A percentile compares a stretch with the other conserved stretches of the same genome.
Conservation (phyloP, 345 rosid species). For the Gossypium anomalum region DNA sequence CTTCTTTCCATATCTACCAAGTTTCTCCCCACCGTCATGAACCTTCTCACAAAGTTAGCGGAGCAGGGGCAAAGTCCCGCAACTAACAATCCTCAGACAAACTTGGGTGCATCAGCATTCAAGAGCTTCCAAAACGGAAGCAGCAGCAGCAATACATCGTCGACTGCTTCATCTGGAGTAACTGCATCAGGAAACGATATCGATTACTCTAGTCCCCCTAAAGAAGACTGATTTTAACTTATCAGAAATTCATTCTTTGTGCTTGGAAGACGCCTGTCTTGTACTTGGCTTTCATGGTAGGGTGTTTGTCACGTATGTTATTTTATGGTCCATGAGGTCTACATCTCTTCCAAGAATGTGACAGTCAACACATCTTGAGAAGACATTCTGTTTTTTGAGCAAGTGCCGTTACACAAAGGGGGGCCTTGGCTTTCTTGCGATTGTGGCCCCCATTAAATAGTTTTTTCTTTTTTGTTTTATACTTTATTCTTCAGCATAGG, state of each 20-base stretch:
- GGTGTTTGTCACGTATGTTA: background rate
- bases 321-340: constrained; percentile 12
- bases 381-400: constrained; percentile 47
- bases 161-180: constrained; percentile 43
- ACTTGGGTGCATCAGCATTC: constrained; percentile 26
- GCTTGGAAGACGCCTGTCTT: constrained; percentile 14
- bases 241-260: background rate
- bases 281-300: constrained; percentile 12
- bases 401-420: constrained; percentile 28
- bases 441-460: constrained; percentile 31
- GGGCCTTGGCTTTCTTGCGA: constrained; percentile 8
- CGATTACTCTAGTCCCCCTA: constrained; percentile 41
- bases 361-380: constrained; percentile 22
- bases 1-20: constrained; percentile 70
- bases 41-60: constrained; percentile 75
- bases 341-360: constrained; percentile 16
- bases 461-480: background rate
- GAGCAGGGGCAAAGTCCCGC: constrained; percentile 63
- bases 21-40: constrained; percentile 89
- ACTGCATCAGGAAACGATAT: constrained; percentile 33
- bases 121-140: constrained; percentile 39
- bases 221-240: constrained; percentile 32
- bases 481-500: constrained; percentile 13
- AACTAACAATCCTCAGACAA: constrained; percentile 33
- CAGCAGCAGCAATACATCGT: constrained; percentile 33